A percentile compares a stretch with the other conserved stretches of the same genome.
Conservation (phyloP, 345 rosid species). For the Cardiospermum halicacabum region DNA sequence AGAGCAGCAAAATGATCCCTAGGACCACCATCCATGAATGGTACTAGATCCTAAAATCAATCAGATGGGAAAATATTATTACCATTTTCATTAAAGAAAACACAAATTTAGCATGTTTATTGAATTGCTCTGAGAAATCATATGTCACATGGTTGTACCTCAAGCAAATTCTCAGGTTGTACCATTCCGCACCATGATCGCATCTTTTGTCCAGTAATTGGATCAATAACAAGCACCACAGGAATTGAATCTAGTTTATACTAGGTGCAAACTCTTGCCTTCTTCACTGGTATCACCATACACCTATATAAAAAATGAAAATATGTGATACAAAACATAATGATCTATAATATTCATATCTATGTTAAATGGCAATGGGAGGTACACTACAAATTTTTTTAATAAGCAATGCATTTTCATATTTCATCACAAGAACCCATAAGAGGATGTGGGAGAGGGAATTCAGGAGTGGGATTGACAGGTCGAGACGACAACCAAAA, state of each 20-base stretch:
- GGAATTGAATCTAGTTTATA: slow-evolving; percentile 83
- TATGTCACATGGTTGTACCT: slow-evolving; percentile 32
- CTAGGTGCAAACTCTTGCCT: slow-evolving; percentile 88
- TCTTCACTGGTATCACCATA: slow-evolving; percentile 90
- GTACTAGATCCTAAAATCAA: slow-evolving; percentile 60
- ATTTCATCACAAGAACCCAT: too few species aligned
- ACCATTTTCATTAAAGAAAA: slow-evolving; percentile 4
- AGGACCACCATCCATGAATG: slow-evolving; percentile 97
- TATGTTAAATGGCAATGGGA: background rate
- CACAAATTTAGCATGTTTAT: background rate
- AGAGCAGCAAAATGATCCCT: slow-evolving; percentile 61
- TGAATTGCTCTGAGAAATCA: background rate
- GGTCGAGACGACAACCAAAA: too few species aligned
- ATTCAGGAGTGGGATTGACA: too few species aligned
- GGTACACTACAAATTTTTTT: background rate
- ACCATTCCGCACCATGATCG: slow-evolving; percentile 89
- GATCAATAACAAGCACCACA: slow-evolving; percentile 87
- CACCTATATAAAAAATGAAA: slow-evolving; percentile 36
- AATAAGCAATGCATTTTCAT: too few species aligned
- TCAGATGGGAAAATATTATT: background rate
- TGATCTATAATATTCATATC: background rate
- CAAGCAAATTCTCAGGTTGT: slow-evolving; percentile 82
- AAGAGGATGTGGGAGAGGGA: too few species aligned
- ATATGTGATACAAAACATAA: slow-evolving; percentile 5
- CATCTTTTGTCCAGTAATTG: slow-evolving; percentile 96